Evolutionary conservation across 441 rosid genomes (phyloP), one percentile per base, ranked within the genome.

Genomic region (Syzygium syzygioides): DNA sequence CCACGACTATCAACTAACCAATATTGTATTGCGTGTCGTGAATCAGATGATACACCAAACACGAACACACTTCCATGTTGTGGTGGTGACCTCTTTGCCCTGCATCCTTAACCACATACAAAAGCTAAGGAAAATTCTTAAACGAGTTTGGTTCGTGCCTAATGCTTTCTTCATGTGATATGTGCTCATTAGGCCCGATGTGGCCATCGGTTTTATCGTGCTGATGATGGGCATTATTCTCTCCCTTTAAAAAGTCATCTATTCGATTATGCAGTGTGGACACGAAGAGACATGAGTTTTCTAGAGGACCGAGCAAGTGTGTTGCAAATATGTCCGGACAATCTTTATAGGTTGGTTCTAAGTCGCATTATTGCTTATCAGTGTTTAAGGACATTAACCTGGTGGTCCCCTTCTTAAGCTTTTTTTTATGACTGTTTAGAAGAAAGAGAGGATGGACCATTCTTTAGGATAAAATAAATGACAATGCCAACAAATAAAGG

Each of bases 1-100:
- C 12, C 83, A 41, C 52, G 83, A 76, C 83, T n/a, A 41, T 41
- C 83, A 45, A 14, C 64, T 13, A 85, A 41, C 59, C 14, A 4
- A 28, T 64, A 79, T 88, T 88, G 88, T 86, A 90, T 89, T 87
- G 86, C 66, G 87, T 89, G 90, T 91, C 92, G 93, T 93, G 94
- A 91, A 90, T 91, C 94, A 92, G 86, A 88, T 89, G 93, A 79
- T 89, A 20, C 79, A 71, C 59, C 55, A 86, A 86, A 56, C 76
- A 57, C 48, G 9, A 55, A 52, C 41, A 64, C 76, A 8, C 41
- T 30, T 34, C 6, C 76, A 64, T 64, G 41, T 64, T 19, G n/a
- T 12, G 83, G 52, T 12, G 83, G 41, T 76, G 83, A 76, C 83
- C 52, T 41, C 83, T 45, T 25, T 23, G n/a, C 83, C 83, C 52